Base-by-base conservation (phyloP, 2,329 filamentous ascomycete species). In the Cryphonectria parasitica region DNA sequence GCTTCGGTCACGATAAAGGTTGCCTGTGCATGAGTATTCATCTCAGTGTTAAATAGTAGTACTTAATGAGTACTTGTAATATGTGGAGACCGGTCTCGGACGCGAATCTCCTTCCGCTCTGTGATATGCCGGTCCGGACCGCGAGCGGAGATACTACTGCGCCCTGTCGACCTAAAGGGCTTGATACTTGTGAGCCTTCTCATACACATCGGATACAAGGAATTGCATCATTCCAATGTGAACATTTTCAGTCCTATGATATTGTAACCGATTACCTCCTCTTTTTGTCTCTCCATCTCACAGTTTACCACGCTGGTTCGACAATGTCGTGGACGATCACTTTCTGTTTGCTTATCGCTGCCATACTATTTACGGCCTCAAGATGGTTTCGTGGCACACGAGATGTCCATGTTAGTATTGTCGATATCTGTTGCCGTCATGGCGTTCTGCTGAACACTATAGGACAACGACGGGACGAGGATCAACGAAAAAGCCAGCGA, bases 21-120 rank as follows among this genome's bases (percentile, higher is more conserved):
- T 31, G 25, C 25, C 7, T 34, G 54, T 31, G 15, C 22, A 56
- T 11, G 13, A 58, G 2, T 8, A 2, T 39, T 10, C 13, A 13
- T 39, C 8, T 11, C 7, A 31, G 1, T 25, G 2, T 28, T 31
- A 6, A 34, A n/a, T n/a, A n/a, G n/a, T 34, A 34, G 6, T 34
- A 28, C 13, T 34, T 58, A 17, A 15, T 58, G 6, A 31, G 28
- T 28, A 49, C 7, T 11, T 3, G 2, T 25, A 5, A 22, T 58
- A 13, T 19, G 64, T 43, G 34, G 34, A 66, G 34, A 67, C 65
- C 65, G 65, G 56, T 31, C 52, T 67, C 65, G 65, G 65, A 61
- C 60, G 65, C 65, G 10, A 15, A 43, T 58, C 52, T 4, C 31
- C 28, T 28, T 36, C 34, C 58, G 22, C 10, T 17, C 11, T 15